Conservation (phyloP, 2,329 filamentous ascomycete genomes). For the Dactylella cylindrospora region DNA sequence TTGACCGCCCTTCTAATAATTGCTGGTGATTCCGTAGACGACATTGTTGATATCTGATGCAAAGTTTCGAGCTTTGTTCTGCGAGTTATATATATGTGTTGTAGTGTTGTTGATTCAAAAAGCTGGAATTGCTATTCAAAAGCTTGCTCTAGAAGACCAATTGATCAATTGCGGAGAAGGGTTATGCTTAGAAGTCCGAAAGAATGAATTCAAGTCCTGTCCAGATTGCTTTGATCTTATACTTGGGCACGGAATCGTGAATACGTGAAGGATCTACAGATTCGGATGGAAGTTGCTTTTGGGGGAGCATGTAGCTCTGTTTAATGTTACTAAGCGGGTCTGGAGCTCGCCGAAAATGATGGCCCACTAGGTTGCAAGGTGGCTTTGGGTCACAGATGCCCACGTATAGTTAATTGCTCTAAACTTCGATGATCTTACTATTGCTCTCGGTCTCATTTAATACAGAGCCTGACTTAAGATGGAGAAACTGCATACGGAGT, state of each 20-base stretch:
- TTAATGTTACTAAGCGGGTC: no score
- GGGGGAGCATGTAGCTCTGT: no score
- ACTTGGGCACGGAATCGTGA: not conserved
- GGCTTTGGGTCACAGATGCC: not conserved
- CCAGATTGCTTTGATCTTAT: not conserved
- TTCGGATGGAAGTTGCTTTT: no score
- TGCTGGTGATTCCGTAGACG: conserved; percentile 1
- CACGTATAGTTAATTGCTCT: not conserved
- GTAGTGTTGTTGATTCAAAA: not conserved
- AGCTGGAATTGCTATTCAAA: no score
- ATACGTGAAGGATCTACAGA: conserved; percentile 9
- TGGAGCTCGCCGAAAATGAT: not conserved
- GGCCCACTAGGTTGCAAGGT: not conserved
- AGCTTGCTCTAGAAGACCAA: no score
- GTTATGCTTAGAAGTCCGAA: not conserved
- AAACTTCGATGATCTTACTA: not conserved
- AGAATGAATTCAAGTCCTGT: not conserved
- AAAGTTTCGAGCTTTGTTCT: conserved; percentile 7
- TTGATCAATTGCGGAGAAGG: not conserved
- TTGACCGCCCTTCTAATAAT: conserved; percentile 31
- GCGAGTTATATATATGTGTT: not conserved
- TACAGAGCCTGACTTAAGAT: no score
- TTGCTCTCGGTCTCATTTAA: no score
- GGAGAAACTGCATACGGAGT: no score
- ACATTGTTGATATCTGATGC: conserved; percentile 6